Evolutionary conservation across 179 eudicot species (phyloP).

Genomic region (Dionaea muscipula): DNA sequence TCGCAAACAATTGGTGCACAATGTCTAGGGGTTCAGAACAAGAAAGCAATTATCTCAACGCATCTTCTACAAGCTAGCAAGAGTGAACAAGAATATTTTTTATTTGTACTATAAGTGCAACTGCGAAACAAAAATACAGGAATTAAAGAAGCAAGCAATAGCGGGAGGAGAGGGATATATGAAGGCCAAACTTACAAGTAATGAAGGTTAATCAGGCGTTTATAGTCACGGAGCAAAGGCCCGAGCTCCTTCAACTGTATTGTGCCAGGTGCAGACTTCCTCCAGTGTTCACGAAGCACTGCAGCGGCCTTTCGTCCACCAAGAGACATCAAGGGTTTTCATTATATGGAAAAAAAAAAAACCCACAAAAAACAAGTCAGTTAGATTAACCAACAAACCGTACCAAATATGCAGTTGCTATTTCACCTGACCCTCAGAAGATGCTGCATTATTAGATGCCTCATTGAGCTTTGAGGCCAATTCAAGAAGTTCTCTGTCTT

Average conservation of each 20-base stretch:
- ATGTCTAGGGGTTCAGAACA: too few species aligned
- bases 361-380: neutral
- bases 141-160: too few species aligned
- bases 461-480: conserved; percentile 34
- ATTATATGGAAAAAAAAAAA: neutral
- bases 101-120: too few species aligned
- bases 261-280: conserved; percentile 33
- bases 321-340: conserved; percentile 7
- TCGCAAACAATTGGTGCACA: too few species aligned
- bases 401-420: neutral
- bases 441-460: conserved; percentile 23
- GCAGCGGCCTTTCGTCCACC: conserved; percentile 19
- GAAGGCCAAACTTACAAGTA: conserved; percentile 36
- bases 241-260: conserved; percentile 67
- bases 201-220: conserved; percentile 53
- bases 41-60: too few species aligned
- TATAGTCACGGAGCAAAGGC: conserved; percentile 87
- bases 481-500: conserved; percentile 62
- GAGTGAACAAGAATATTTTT: too few species aligned
- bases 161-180: neutral
- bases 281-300: conserved; percentile 77
- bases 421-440: conserved; percentile 26
- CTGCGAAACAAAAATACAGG: too few species aligned
- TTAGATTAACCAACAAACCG: neutral
- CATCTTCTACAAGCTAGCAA: too few species aligned